Evolutionary conservation across 2,329 filamentous ascomycete species (phyloP), one percentile per base, ranked within the genome.

Genomic region (Ophiostoma ips): DNA sequence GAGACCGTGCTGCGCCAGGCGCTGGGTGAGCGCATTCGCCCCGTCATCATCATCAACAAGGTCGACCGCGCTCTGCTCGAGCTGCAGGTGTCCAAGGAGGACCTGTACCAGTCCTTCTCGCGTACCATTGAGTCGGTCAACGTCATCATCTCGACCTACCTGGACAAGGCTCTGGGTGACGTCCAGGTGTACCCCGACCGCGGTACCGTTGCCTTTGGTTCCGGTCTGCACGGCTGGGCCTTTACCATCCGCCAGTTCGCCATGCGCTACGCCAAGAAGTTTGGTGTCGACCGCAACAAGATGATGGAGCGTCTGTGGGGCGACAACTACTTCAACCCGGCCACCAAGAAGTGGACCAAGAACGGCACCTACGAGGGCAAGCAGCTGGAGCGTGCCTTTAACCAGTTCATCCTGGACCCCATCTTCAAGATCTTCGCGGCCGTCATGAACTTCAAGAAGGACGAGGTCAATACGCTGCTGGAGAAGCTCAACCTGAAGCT

Each of bases 231-330:
- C 79, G 92, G 92, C 72, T 98, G 92, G 92, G 90, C 88, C 66
- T 98, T 98, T 83, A 98, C 92, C 65, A 75, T 96, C 76, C 87
- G 92, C 67, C 92, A 98, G 73, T 98, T 98, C 72, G 92, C 92
- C 62, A 71, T 80, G 67, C 82, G 84, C 65, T 98, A 98, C 71
- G 85, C 90, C 73, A 96, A 96, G 88, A 98, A 98, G 77, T 98
- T 98, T 65, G 92, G 92, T 84, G 92, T 98, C 63, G 90, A 98
- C 83, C 89, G 89, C 72, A 84, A 83, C 77, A 96, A 96, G 87
- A 95, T 98, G 92, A 95, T 96, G 86, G 87, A 95, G 78, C 88
- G 92, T 83, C 87, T 98, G 62, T 98, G 92, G 92, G 92, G 92
- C 61, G 92, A 98, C 83, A 95, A 88, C 81, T 98, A 80, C 82